phyloP scores from a whole-genome alignment of 495 filamentous ascomycete genomes.

The Tuber brumale region DNA sequence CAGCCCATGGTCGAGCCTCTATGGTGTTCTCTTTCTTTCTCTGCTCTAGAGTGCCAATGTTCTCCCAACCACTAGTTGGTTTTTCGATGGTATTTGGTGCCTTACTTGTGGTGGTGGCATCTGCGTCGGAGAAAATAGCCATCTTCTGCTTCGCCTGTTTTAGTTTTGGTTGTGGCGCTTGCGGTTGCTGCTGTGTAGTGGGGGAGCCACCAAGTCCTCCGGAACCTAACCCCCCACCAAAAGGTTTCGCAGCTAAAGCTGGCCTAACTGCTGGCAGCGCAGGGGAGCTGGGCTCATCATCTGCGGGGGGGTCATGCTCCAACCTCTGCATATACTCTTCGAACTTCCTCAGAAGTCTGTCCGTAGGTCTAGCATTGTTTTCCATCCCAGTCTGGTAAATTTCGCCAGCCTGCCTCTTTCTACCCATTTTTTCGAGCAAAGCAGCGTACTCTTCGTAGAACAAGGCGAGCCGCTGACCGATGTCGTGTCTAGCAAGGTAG shows the following conservation, averaged over 20 bases:
- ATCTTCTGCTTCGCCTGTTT: slow-evolving; percentile 73
- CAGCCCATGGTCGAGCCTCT: slow-evolving; percentile 83
- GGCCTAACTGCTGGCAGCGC: slow-evolving; percentile 75
- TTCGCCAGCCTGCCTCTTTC: slow-evolving; percentile 90
- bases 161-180: slow-evolving; percentile 43
- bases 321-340: slow-evolving; percentile 78
- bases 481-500: slow-evolving; percentile 77
- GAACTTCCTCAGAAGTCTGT: slow-evolving; percentile 78
- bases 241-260: slow-evolving; percentile 70
- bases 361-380: slow-evolving; percentile 72
- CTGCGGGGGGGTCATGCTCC: slow-evolving; percentile 53
- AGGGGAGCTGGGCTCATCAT: slow-evolving; percentile 68
- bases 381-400: slow-evolving; percentile 85
- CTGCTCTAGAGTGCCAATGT: slow-evolving; percentile 73
- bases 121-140: slow-evolving; percentile 79
- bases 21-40: slow-evolving; percentile 89
- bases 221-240: slow-evolving; percentile 21
- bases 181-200: slow-evolving; percentile 59
- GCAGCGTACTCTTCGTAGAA: slow-evolving; percentile 96
- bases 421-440: slow-evolving; percentile 76
- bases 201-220: slow-evolving; percentile 25
- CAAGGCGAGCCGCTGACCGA: slow-evolving; percentile 82
- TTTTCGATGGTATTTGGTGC: slow-evolving; percentile 26
- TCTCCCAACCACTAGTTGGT: slow-evolving; percentile 74
- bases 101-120: slow-evolving; percentile 50